Percentiles rank a stretch among this genome's conserved stretches.
These are phyloP conservation scores for Sordariomycetes sp. DNA, from an alignment of 2,329 filamentous ascomycete species.

Conservation along the genomic window DNA sequence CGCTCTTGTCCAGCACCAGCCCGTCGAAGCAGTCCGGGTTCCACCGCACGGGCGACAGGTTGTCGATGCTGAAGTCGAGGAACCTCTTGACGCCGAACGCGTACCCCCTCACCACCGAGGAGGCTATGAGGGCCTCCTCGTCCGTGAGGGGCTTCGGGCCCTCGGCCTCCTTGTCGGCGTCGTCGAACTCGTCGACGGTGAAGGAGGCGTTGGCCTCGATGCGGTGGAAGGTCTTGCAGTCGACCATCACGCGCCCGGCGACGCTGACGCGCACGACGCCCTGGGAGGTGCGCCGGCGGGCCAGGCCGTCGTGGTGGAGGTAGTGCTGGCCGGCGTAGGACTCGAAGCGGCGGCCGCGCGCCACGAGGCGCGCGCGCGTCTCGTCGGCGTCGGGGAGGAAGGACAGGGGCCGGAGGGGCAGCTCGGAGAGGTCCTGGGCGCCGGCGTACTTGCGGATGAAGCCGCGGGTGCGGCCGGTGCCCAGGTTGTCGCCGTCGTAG, in stretches of 20 bases:
- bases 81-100: conserved; percentile 82
- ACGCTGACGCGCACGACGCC: conserved; percentile 69
- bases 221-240: conserved; percentile 68
- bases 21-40: conserved; percentile 78
- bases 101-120: conserved; percentile 76
- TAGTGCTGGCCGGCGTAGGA: conserved; percentile 71
- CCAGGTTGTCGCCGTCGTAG: conserved; percentile 80
- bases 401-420: conserved; percentile 65
- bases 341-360: conserved; percentile 78
- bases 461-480: conserved; percentile 58
- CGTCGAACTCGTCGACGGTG: conserved; percentile 61
- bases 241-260: conserved; percentile 80
- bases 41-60: conserved; percentile 72
- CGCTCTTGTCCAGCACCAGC: conserved; percentile 56
- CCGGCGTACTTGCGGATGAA: conserved; percentile 70
- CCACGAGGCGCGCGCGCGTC: conserved; percentile 57
- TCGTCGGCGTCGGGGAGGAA: conserved; percentile 65
- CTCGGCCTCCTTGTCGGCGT: conserved; percentile 17
- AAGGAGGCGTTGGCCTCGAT: conserved; percentile 81
- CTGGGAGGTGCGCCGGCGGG: conserved; percentile 73
- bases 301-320: conserved; percentile 71
- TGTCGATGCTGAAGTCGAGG: conserved; percentile 76
- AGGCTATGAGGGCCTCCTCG: conserved; percentile 75
- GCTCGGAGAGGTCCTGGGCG: conserved; percentile 67
- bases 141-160: conserved; percentile 48